Base-by-base conservation (phyloP, 805 yeast species). In the Zygoascus ofunaensis region DNA sequence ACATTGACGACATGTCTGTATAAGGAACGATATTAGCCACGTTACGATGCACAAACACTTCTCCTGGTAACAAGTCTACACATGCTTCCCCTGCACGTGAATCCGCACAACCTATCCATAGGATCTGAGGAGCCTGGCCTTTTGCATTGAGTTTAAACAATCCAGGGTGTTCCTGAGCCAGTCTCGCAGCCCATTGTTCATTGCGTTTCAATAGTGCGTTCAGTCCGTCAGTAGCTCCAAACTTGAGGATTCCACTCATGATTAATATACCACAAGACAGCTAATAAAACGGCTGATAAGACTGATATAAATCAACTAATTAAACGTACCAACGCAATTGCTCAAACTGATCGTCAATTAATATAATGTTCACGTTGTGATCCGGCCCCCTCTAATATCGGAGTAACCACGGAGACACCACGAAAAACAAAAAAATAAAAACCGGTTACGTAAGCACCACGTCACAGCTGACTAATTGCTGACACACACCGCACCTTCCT, bases 61-160 rank as follows among this genome's bases (percentile, higher is more conserved):
- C 96, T 42, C 97, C 97, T 1, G 96, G 96, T 20, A 78, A 67
- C n/a, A 87, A 77, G 41, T 74, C 79, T 21, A 87, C 70, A 44
- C 86, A 78, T 36, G 73, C 70, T 59, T 89, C 97, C 51, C 87
- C 83, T 46, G 85, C 82, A 55, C 97, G 77, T 2, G 95, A 85
- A 61, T 89, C 97, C 2, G 94, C 80, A 60, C 97, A 89, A 3
- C 96, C 95, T 48, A 89, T 82, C 89, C 95, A 87, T 40, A 90
- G 66, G 3, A 95, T 86, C 63, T 86, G 92, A 17, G 97, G 97
- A n/a, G 76, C 60, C 64, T 87, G 97, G 42, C 96, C 96, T 56
- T 76, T 69, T 1, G 80, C 89, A 55, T 86, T 85, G 49, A 65
- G 54, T 34, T 75, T 76, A 58, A 83, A 72, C 7, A 84, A 63